Evolutionary conservation across 345 rosid genomes (phyloP).

Genomic region (Euclidium syriacum): DNA sequence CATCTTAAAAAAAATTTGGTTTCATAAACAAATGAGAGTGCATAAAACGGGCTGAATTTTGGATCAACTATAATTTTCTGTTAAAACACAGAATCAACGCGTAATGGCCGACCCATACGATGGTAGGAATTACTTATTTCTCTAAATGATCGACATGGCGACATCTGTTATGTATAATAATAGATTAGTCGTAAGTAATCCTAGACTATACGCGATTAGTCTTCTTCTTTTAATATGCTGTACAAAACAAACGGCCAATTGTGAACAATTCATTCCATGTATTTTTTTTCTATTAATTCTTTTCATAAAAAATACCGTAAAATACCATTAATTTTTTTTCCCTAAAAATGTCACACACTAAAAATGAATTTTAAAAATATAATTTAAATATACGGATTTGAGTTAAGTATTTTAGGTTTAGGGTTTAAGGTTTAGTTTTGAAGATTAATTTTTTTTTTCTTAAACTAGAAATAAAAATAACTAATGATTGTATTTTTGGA

Average conservation of each 20-base stretch:
- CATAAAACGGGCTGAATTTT: neutral
- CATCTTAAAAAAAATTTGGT: neutral
- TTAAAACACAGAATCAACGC: slow-evolving; percentile 2
- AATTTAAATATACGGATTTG: no score
- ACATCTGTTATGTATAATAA: slow-evolving; percentile 19
- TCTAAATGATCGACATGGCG: slow-evolving; percentile 19
- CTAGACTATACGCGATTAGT: slow-evolving; percentile 6
- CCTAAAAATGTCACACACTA: no score
- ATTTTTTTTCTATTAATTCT: neutral
- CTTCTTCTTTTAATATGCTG: neutral
- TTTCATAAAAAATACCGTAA: no score
- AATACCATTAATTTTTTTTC: no score
- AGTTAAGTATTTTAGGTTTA: no score
- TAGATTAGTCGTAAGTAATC: neutral
- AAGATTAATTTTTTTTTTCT: no score
- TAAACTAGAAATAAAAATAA: no score
- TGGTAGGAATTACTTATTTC: neutral
- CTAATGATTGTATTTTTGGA: no score
- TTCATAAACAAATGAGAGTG: neutral
- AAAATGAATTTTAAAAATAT: no score
- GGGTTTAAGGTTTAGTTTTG: no score
- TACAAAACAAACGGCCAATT: neutral
- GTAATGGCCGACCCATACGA: slow-evolving; percentile 13
- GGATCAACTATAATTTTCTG: neutral
- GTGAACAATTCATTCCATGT: neutral